These are phyloP conservation scores for Epithemia pelagica DNA, from an alignment of 108 stramenopile species.

Conservation along the genomic window DNA sequence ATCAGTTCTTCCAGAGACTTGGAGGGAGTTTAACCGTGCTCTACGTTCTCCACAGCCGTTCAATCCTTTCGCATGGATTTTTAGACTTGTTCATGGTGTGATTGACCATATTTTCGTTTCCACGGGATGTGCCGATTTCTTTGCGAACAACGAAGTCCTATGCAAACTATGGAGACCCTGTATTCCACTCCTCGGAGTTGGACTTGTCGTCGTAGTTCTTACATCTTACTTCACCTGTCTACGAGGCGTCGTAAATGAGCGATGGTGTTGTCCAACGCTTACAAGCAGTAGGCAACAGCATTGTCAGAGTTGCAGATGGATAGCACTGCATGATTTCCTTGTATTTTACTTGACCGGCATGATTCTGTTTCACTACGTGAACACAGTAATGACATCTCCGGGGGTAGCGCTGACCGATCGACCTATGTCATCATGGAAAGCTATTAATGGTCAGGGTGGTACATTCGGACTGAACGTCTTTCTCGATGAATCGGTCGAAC, in stretches of 20 bases:
- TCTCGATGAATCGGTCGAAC: constrained; percentile 21
- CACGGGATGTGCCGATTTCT: not conserved
- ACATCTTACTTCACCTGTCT: constrained; percentile 21
- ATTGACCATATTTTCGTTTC: constrained; percentile 9
- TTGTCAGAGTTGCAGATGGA: constrained; percentile 14
- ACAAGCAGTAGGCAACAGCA: constrained; percentile 1
- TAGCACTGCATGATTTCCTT: constrained; percentile 26
- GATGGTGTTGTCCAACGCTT: constrained; percentile 24
- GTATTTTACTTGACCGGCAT: constrained; percentile 48
- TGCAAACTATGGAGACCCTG: constrained; percentile 23
- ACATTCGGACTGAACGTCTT: constrained; percentile 17
- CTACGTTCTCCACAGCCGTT: constrained; percentile 54
- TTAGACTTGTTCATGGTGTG: constrained; percentile 21
- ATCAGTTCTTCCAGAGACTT: constrained; percentile 21
- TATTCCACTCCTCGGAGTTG: constrained; percentile 25
- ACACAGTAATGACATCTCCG: constrained; percentile 49
- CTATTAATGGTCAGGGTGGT: constrained; percentile 37
- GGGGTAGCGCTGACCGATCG: constrained; percentile 38
- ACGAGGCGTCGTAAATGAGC: constrained; percentile 23
- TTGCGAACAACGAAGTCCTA: constrained; percentile 9
- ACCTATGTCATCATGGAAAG: constrained; percentile 16
- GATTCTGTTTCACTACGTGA: constrained; percentile 51
- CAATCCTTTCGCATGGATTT: constrained; percentile 57
- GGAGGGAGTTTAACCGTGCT: constrained; percentile 51
- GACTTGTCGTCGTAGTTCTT: constrained; percentile 18